phyloP scores from a whole-genome alignment of 129 eudicot species.

The Logfia minima region DNA sequence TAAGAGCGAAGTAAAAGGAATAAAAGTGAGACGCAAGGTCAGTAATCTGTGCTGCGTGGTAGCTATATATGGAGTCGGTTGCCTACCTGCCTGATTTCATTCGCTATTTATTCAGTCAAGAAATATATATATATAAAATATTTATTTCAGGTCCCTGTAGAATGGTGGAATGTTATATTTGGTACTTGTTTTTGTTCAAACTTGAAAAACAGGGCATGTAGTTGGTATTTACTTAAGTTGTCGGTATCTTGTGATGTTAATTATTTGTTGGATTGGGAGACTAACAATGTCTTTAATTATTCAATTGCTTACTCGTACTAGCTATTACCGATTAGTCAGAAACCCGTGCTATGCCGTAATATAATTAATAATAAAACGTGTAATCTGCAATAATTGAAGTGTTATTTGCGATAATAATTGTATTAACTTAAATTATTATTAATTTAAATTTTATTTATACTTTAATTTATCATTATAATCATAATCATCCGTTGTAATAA shows the following conservation, averaged over 20 bases:
- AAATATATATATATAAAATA: neutral
- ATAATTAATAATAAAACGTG: no score
- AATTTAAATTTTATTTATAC: no score
- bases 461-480: no score
- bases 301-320: neutral
- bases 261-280: neutral
- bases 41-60: constrained; percentile 9
- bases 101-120: neutral
- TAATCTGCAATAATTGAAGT: no score
- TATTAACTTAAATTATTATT: no score
- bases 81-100: constrained; percentile 25
- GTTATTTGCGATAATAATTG: no score
- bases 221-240: neutral
- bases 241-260: neutral
- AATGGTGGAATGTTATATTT: neutral
- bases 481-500: accelerated
- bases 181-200: neutral
- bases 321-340: no score
- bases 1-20: constrained; percentile 19
- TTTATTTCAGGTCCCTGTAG: constrained; percentile 12
- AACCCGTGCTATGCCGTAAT: no score
- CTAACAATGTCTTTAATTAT: neutral
- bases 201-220: neutral
- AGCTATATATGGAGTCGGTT: constrained; percentile 41
- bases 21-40: constrained; percentile 12